Evolutionary conservation across 2,329 filamentous ascomycete species (phyloP).

Genomic region (Pseudogymnoascus sp.): DNA sequence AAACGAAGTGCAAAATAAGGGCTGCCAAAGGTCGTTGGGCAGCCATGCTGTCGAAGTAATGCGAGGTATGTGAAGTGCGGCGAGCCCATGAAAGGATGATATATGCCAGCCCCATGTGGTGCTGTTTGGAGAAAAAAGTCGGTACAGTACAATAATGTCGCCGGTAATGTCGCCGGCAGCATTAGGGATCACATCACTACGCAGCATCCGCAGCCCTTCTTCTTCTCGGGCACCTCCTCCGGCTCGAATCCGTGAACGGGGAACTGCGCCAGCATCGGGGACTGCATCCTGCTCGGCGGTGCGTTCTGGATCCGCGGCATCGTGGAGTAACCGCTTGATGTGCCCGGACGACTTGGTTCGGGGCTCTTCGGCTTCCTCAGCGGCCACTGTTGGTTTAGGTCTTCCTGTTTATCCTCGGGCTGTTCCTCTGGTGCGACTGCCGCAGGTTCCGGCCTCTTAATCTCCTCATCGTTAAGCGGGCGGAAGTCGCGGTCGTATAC

Average conservation of each 20-base stretch:
- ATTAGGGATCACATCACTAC: slow-evolving; percentile 39
- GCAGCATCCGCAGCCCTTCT: slow-evolving; percentile 42
- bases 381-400: slow-evolving; percentile 50
- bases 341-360: slow-evolving; percentile 39
- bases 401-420: slow-evolving; percentile 29
- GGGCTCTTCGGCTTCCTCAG: slow-evolving; percentile 45
- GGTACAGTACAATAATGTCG: background rate
- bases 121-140: background rate
- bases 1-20: background rate
- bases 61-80: background rate
- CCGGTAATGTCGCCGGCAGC: background rate
- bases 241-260: slow-evolving; percentile 25
- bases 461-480: slow-evolving; percentile 63
- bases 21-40: background rate
- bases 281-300: slow-evolving; percentile 26
- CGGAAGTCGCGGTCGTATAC: slow-evolving; percentile 84
- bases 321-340: slow-evolving; percentile 46
- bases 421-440: slow-evolving; percentile 25
- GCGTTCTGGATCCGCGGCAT: slow-evolving; percentile 53
- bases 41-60: slow-evolving; percentile 2
- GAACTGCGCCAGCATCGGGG: slow-evolving; percentile 28
- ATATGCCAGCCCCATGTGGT: background rate
- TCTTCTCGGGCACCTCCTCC: slow-evolving; percentile 39
- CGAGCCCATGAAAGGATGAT: background rate
- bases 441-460: slow-evolving; percentile 21